Base-by-base conservation (phyloP, 164 flowering plant species). In the Buxus sempervirens region DNA sequence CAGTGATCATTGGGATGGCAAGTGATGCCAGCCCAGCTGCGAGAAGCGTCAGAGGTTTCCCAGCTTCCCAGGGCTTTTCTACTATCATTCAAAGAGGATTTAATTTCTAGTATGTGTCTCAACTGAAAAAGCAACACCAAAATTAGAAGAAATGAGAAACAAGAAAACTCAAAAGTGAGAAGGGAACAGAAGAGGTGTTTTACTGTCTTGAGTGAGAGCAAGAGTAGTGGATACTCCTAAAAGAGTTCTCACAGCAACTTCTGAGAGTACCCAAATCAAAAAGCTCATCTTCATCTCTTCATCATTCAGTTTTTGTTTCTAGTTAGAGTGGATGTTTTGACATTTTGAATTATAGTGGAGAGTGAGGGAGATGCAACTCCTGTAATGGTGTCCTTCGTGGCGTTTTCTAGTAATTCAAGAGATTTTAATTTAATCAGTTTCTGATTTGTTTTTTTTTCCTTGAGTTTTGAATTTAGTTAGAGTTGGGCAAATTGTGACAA, bases 21-120 rank as follows among this genome's bases (percentile, higher is more conserved):
- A 78, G 85, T 65, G 69, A 94, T 81, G 23, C 97, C 97, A 78
- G 86, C 84, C 98, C 98, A 94, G 54, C 68, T 54, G 65, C 98
- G 98, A 68, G 81, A 75, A 8, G 81, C 86, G 78, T 94, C 97
- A 54, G 83, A 23, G 58, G 69, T 82, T 45, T 64, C 76, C 98
- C 98, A 94, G 80, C 88, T 80, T n/a, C 77, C 72, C 6, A 94
- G 86, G 15, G 72, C 25, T 49, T 80, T 78, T 59, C 69, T 80
- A 49, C 71, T 90, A 79, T 91, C 97, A 79, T 91, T 91, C 75
- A 91, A 82, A 61, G 70, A 51, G 68, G 61, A 77, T 66, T 82
- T 94, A 38, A 94, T 63, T 75, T 91, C 96, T 82, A 94, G 59
- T 86, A 94, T n/a, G 75, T 49, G 92, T 67, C 21, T 81, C 20